Percentiles rank a stretch among this genome's conserved stretches.
Evolutionary conservation across 306 rosid genomes (phyloP).

Genomic region (Lagenaria siceraria): DNA sequence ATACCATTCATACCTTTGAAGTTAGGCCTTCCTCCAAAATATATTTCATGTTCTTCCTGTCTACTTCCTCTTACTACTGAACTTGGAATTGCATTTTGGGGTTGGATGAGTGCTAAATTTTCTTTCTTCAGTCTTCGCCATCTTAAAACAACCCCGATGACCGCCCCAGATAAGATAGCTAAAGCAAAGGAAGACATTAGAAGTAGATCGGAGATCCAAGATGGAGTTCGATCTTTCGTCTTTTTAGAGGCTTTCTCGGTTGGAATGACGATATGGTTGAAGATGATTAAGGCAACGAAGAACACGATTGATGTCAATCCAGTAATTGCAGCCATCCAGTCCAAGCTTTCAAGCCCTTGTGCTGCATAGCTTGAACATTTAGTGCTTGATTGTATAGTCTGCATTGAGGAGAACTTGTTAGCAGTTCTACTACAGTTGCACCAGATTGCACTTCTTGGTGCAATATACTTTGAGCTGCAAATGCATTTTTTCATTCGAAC

Average conservation of each 20-base stretch:
- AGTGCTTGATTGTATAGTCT: slow-evolving; percentile 33
- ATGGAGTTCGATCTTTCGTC: slow-evolving; percentile 38
- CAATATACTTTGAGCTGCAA: slow-evolving; percentile 48
- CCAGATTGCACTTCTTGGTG: slow-evolving; percentile 54
- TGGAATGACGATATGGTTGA: slow-evolving; percentile 46
- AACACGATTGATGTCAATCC: slow-evolving; percentile 45
- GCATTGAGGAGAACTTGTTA: slow-evolving; percentile 28
- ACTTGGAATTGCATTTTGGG: slow-evolving; percentile 20
- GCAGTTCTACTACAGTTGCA: slow-evolving; percentile 28
- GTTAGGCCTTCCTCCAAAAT: slow-evolving; percentile 67
- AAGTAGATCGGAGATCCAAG: slow-evolving; percentile 54
- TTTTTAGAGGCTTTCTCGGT: slow-evolving; percentile 21
- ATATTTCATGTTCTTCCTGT: slow-evolving; percentile 62
- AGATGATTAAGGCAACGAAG: slow-evolving; percentile 29
- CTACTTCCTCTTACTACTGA: slow-evolving; percentile 31
- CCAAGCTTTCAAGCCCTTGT: slow-evolving; percentile 47
- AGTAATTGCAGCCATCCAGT: slow-evolving; percentile 48
- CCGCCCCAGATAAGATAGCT: slow-evolving; percentile 30
- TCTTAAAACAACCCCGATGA: slow-evolving; percentile 37
- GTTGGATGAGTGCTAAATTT: slow-evolving; percentile 11
- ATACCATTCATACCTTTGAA: background rate
- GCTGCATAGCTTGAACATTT: slow-evolving; percentile 30
- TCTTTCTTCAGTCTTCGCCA: slow-evolving; percentile 54
- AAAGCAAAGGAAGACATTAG: slow-evolving; percentile 41
- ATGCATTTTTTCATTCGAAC: slow-evolving; percentile 23